Conservation (phyloP, 2,329 filamentous ascomycete species). For the Nannizziopsis barbatae region DNA sequence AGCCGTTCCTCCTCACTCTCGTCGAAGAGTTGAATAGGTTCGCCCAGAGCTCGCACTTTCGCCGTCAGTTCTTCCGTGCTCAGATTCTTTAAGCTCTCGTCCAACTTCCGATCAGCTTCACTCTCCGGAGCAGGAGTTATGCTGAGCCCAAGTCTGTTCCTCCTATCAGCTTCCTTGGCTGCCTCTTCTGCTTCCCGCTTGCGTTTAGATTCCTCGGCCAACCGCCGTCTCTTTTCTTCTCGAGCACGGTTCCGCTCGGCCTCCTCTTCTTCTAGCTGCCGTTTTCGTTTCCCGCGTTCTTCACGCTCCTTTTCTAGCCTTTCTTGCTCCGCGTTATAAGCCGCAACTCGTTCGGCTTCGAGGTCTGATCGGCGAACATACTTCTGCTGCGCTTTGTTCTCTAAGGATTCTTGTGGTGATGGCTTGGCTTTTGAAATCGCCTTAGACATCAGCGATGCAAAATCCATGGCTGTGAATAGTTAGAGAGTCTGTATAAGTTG, state of each 20-base stretch:
- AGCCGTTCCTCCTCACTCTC: conserved; percentile 62
- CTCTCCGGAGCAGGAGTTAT: conserved; percentile 39
- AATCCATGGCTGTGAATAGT: conserved; percentile 65
- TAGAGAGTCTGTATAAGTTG: too few relatives aligned
- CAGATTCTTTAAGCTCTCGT: conserved; percentile 47
- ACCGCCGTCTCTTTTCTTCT: conserved; percentile 67
- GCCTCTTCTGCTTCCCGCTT: conserved; percentile 61
- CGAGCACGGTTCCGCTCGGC: conserved; percentile 55
- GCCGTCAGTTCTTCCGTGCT: conserved; percentile 56
- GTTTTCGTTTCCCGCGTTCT: conserved; percentile 62
- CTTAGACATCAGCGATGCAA: conserved; percentile 82
- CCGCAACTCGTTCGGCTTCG: conserved; percentile 68
- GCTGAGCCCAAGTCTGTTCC: conserved; percentile 70
- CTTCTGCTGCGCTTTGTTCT: conserved; percentile 45
- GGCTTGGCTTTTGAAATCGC: conserved; percentile 76
- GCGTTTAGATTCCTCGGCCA: conserved; percentile 68
- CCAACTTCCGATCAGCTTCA: conserved; percentile 22
- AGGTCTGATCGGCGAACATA: conserved; percentile 76
- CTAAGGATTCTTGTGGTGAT: conserved; percentile 25
- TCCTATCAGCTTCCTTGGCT: conserved; percentile 58
- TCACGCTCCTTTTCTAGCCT: conserved; percentile 59
- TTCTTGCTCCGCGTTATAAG: conserved; percentile 73
- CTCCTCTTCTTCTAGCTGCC: conserved; percentile 80
- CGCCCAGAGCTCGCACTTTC: conserved; percentile 58
- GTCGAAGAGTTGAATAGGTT: conserved; percentile 68